Base-by-base conservation (phyloP, 2,329 filamentous ascomycete species). In the Penicillium sp. region DNA sequence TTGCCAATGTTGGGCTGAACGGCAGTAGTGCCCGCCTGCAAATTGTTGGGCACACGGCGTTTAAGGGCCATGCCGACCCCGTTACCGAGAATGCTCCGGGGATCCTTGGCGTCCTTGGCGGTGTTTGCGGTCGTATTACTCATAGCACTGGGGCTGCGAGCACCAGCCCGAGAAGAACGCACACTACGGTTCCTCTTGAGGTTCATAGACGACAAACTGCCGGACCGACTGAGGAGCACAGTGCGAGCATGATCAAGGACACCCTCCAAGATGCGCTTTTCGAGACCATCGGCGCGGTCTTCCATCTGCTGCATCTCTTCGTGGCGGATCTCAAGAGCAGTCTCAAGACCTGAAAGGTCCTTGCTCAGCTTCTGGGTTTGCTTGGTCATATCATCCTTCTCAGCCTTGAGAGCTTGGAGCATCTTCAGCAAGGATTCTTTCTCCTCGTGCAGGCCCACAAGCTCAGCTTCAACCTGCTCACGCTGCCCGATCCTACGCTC, bases 221-320 rank as follows among this genome's bases (percentile, higher is more conserved):
- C 89, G 87, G 60, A 85, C 79, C 77, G 70, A 41, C 94, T 88
- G 52, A 97, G 82, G n/a, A 96, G 80, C 24, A 93, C 86, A 6
- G 68, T 71, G 43, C 93, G 88, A 18, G 93, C 96, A 70, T 97
- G 93, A 64, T 97, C 92, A 76, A 99, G 95, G 57, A 97, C 90
- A 24, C 93, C 92, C 60, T 97, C 93, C 29, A 99, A 77, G 61
- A 99, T 96, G 24, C 94, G 86, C 47, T 92, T 88, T 75, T 99
- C 94, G 23, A 99, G 80, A 3, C 85, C 84, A 70, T 96, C 91
- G 2, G 93, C 94, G 57, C 93, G 88, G 10, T 82, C 79, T 70
- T 97, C 93, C 89, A 99, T 96, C 24, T 88, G 82, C 42, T 90
- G 85, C 53, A 99, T 84, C 74, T 97, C 94, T 62, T 97, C 93